phyloP scores from a whole-genome alignment of 1,139 yeast species.

The Yamadazyma triangularis region DNA sequence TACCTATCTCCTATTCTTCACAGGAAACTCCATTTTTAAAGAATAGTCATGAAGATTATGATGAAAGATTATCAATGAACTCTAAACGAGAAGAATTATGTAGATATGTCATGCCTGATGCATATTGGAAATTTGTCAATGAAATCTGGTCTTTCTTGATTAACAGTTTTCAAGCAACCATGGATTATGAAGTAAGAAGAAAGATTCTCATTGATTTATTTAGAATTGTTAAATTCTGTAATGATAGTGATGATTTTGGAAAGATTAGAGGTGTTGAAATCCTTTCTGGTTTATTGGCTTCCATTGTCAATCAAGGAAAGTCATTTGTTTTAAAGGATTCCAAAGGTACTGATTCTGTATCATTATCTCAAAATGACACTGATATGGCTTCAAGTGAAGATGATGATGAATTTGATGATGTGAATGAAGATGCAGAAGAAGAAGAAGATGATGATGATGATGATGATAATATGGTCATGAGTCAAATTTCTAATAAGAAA shows the following conservation, averaged over 20 bases:
- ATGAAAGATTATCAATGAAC: conserved; percentile 24
- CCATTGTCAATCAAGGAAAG: conserved; percentile 64
- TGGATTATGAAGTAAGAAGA: conserved; percentile 63
- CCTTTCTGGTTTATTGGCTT: conserved; percentile 53
- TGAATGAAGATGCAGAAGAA: conserved; percentile 9
- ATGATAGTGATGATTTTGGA: conserved; percentile 13
- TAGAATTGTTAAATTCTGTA: conserved; percentile 42
- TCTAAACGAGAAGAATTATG: conserved; percentile 24
- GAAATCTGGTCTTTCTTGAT: conserved; percentile 58
- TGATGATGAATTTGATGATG: conserved; percentile 7
- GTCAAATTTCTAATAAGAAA: conserved; percentile 7
- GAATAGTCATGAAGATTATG: conserved; percentile 19
- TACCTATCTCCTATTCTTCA: conserved; percentile 43
- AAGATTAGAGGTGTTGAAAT: conserved; percentile 20
- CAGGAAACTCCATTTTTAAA: conserved; percentile 29
- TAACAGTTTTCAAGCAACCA: conserved; percentile 70
- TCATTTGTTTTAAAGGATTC: conserved; percentile 18
- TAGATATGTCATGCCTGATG: conserved; percentile 18
- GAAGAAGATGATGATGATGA: conserved; percentile 8
- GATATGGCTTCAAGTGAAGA: conserved; percentile 11
- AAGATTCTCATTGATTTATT: conserved; percentile 54
- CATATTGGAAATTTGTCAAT: conserved; percentile 40
- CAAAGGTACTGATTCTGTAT: conserved; percentile 2
- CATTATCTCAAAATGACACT: conserved; percentile 6
- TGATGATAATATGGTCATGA: background rate